Base-by-base conservation (phyloP, 2,329 filamentous ascomycete species). In the Cryphonectria radicalis region DNA sequence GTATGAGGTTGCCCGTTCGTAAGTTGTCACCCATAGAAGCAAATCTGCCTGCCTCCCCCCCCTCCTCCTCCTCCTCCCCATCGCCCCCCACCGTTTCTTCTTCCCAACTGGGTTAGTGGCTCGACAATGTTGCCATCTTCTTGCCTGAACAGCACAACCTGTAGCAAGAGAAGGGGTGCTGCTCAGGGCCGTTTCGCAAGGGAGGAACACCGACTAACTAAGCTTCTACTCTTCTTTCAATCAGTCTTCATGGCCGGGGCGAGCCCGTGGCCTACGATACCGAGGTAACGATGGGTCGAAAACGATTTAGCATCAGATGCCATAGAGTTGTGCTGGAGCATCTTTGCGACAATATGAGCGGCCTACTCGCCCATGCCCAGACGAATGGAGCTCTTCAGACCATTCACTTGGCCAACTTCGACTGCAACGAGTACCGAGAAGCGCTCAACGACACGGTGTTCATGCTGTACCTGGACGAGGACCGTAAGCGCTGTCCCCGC, bases 391-490 rank as follows among this genome's bases (percentile, higher is more conserved):
- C 10, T 8, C 17, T 3, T 3, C 2, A 1, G 19, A 50, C 2
- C 46, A 1, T 50, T 0, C 22, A 8, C 46, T 8, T 50, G 7
- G 7, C 46, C 46, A n/a, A n/a, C 22, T n/a, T 50, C 46, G 22
- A 50, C 46, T 1, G 2, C 22, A 0, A 6, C 46, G 19, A 8
- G 19, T n/a, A 50, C 22, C 6, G 11, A 3, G 0, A 10, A 0
- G 46, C 19, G 7, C 22, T n/a, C 7, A 8, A 10, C 1, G 11
- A 10, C 5, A 10, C n/a, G 46, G 19, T n/a, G 19, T 7, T 2
- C 17, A 7, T 10, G 10, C 8, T 50, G 3, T 50, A 50, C 46
- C 19, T 40, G 37, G 37, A 40, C 8, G 10, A 50, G 2, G 3
- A 11, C 11, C 22, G 46, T 50, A 7, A 50, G 46, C 17, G 7